Evolutionary conservation across 768 basidiomycete genomes (phyloP).

Genomic region (Ramaria rubella): DNA sequence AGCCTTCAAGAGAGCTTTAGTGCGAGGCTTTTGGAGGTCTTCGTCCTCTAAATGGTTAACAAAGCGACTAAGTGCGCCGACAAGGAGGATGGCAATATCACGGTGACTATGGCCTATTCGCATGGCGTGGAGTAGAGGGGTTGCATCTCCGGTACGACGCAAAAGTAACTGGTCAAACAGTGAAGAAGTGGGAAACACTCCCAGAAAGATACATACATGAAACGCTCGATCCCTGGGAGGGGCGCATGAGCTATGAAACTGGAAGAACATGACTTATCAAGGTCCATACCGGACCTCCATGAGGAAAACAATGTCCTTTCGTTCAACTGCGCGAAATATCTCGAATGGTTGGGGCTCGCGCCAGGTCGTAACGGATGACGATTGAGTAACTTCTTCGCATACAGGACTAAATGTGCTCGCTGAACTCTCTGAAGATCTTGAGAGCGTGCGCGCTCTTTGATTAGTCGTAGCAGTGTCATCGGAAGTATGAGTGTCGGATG

Average conservation of each 20-base stretch:
- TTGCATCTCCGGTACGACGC: slow-evolving; percentile 78
- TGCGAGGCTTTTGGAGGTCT: slow-evolving; percentile 59
- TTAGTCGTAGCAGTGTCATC: neutral
- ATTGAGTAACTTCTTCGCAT: neutral
- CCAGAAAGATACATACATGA: slow-evolving; percentile 45
- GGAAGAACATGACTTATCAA: neutral
- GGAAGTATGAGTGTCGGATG: slow-evolving; percentile 6
- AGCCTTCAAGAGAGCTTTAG: slow-evolving; percentile 67
- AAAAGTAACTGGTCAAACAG: slow-evolving; percentile 51
- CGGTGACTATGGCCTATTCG: slow-evolving; percentile 65
- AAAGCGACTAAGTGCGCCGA: slow-evolving; percentile 89
- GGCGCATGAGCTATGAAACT: neutral
- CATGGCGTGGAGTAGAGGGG: slow-evolving; percentile 89
- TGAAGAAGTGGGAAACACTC: slow-evolving; percentile 1
- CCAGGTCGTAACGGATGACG: slow-evolving; percentile 10
- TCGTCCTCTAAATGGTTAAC: slow-evolving; percentile 83
- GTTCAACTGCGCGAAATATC: slow-evolving; percentile 79
- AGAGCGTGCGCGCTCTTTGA: neutral
- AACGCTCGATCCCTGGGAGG: slow-evolving; percentile 58
- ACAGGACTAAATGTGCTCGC: neutral
- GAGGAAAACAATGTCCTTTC: slow-evolving; percentile 71
- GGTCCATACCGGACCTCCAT: slow-evolving; percentile 52
- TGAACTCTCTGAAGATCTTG: neutral
- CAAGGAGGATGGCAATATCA: slow-evolving; percentile 79
- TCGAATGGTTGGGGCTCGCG: slow-evolving; percentile 47